A percentile compares a stretch with the other conserved stretches of the same genome.
phyloP scores from a whole-genome alignment of 345 rosid genomes.

The Moringa oleifera region DNA sequence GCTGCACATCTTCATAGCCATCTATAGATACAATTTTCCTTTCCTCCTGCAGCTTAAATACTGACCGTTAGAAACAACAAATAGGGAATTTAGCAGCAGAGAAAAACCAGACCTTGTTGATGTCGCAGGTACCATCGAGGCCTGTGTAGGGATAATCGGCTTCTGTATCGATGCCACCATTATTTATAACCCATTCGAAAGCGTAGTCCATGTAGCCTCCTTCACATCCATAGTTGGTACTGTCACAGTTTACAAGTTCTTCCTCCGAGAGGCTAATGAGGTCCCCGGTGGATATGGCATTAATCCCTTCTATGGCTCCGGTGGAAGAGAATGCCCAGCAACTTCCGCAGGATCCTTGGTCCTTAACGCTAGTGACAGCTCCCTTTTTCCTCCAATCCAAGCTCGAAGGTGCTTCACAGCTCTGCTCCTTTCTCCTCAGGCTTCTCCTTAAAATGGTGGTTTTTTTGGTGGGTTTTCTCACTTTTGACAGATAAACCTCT shows the following conservation, averaged over 20 bases:
- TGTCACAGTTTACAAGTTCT: slow-evolving; percentile 66
- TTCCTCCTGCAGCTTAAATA: too few relatives aligned
- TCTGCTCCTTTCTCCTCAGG: slow-evolving; percentile 23
- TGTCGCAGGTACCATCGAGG: slow-evolving; percentile 46
- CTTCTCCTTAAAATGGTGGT: slow-evolving; percentile 26
- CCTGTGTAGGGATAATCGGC: slow-evolving; percentile 56
- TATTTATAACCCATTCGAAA: slow-evolving; percentile 62
- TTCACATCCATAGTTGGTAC: slow-evolving; percentile 56
- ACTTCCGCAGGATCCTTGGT: slow-evolving; percentile 70
- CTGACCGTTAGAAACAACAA: background rate
- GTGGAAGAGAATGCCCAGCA: slow-evolving; percentile 76
- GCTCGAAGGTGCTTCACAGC: slow-evolving; percentile 40
- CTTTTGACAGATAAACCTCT: slow-evolving; percentile 35
- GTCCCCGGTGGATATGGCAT: slow-evolving; percentile 48
- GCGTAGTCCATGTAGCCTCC: slow-evolving; percentile 81
- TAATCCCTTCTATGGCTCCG: slow-evolving; percentile 68
- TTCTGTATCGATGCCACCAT: slow-evolving; percentile 68
- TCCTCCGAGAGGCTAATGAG: slow-evolving; percentile 66
- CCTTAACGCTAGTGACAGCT: slow-evolving; percentile 53
- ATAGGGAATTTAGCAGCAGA: too few relatives aligned
- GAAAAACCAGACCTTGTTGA: slow-evolving; percentile 42
- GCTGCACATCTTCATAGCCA: slow-evolving; percentile 56
- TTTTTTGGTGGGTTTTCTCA: slow-evolving; percentile 35
- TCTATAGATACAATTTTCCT: slow-evolving; percentile 49
- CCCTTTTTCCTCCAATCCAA: slow-evolving; percentile 65